Percentiles rank a stretch among this genome's conserved stretches.
phyloP scores from a whole-genome alignment of 2,329 filamentous ascomycete species.

The Aspergillus sp. region DNA sequence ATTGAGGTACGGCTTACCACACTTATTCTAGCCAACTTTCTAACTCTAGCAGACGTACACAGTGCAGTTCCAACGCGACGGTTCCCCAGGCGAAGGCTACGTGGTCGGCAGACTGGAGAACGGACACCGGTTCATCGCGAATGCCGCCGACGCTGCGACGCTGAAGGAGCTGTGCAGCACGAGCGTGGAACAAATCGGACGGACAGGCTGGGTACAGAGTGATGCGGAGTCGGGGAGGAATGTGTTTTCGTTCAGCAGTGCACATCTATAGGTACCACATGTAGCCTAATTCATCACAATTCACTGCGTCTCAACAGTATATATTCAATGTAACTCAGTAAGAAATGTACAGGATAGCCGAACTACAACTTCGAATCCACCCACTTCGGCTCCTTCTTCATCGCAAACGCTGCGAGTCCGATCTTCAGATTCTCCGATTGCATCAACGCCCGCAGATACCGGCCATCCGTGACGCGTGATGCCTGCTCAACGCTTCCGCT shows the following conservation, averaged over 20 bases:
- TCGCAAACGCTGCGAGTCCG: conserved; percentile 59
- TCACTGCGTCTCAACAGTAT: too few relatives aligned
- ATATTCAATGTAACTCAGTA: too few relatives aligned
- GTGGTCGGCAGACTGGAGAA: conserved; percentile 53
- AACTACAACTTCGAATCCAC: conserved; percentile 33
- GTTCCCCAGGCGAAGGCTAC: conserved; percentile 47
- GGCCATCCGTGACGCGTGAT: conserved; percentile 79
- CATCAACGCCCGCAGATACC: conserved; percentile 78
- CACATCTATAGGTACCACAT: not conserved
- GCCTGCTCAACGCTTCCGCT: conserved; percentile 60
- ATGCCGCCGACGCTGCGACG: conserved; percentile 22
- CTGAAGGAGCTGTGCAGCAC: not conserved
- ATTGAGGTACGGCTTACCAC: not conserved
- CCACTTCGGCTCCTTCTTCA: conserved; percentile 87
- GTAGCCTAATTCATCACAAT: too few relatives aligned
- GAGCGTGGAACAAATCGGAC: not conserved
- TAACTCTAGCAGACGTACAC: conserved; percentile 55
- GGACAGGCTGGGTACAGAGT: not conserved
- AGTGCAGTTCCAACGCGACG: conserved; percentile 54
- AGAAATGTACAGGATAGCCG: too few relatives aligned
- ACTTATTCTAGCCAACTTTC: not conserved
- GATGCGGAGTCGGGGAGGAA: not conserved
- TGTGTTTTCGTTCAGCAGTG: not conserved
- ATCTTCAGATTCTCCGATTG: conserved; percentile 91
- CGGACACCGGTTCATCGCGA: conserved; percentile 55